Percentiles rank a stretch among this genome's conserved stretches.
Conservation (phyloP, 495 filamentous ascomycete genomes). For the Annulohypoxylon moriforme region DNA sequence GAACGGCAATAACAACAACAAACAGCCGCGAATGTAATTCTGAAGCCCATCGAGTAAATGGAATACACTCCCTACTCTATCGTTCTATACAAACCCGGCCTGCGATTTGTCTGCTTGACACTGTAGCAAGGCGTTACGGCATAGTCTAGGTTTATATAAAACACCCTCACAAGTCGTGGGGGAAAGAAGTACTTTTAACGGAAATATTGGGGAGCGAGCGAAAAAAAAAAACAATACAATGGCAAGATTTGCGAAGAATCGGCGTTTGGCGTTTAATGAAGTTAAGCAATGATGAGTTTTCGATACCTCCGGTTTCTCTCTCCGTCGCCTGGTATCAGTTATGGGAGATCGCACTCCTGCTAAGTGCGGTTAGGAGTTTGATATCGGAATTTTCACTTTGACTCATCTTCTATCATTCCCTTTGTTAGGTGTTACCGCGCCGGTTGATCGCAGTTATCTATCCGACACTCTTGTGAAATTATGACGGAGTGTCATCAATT, state of each 20-base stretch:
- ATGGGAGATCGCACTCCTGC: background rate
- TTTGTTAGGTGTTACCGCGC: background rate
- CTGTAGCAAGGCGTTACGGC: conserved; percentile 7
- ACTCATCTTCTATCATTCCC: background rate
- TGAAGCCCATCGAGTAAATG: background rate
- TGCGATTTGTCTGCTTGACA: background rate
- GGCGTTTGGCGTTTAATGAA: background rate
- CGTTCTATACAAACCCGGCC: background rate
- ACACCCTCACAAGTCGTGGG: background rate
- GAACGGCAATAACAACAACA: background rate
- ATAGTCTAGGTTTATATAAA: background rate
- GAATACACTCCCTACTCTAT: background rate
- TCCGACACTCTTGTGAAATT: no score
- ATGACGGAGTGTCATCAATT: no score
- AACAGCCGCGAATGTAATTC: background rate
- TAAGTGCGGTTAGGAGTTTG: background rate
- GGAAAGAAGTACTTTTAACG: background rate
- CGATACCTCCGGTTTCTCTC: conserved; percentile 9
- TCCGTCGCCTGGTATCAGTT: background rate
- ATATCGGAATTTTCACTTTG: background rate
- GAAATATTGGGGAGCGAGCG: background rate
- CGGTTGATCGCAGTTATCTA: no score
- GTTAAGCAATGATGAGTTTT: background rate
- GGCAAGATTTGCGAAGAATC: background rate
- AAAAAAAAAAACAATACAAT: background rate